Conservation (phyloP, 208 protist genomes). For the Sergeia podlipaevii region DNA sequence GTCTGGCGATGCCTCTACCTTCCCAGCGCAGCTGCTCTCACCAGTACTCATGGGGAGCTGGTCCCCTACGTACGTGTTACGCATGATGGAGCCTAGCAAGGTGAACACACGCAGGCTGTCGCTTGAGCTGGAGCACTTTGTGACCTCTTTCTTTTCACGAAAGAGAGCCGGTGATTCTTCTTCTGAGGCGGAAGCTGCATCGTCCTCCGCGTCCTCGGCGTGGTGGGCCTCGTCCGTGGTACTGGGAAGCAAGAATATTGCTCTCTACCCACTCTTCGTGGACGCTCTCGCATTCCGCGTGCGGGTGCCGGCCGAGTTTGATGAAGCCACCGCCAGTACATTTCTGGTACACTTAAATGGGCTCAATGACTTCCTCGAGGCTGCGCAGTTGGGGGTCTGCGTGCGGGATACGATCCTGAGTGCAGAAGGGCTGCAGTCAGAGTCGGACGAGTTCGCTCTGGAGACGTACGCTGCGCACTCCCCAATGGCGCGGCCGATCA, state of each 20-base stretch:
- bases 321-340: conserved; percentile 24
- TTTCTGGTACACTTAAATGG: conserved; percentile 31
- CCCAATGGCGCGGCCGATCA: conserved; percentile 40
- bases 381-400: conserved; percentile 22
- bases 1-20: conserved; percentile 53
- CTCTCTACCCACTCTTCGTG: conserved; percentile 75
- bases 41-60: conserved; percentile 58
- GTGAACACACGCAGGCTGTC: conserved; percentile 12
- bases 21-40: conserved; percentile 38
- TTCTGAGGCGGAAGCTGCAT: no score
- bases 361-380: conserved; percentile 12
- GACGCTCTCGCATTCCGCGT: conserved; percentile 79
- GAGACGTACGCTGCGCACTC: conserved; percentile 51
- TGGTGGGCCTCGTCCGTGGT: conserved; percentile 14
- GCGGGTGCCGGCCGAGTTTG: conserved; percentile 52
- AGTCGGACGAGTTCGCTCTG: conserved; percentile 68
- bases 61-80: conserved; percentile 69
- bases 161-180: no score
- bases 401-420: conserved; percentile 56
- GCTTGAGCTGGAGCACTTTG: conserved; percentile 19
- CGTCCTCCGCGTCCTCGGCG: no score
- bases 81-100: conserved; percentile 14
- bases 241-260: conserved; percentile 24
- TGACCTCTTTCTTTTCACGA: conserved; percentile 32
- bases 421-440: conserved; percentile 72